A percentile compares a stretch with the other conserved stretches of the same genome.
phyloP scores from a whole-genome alignment of 2,329 filamentous ascomycete species.

The Talaromyces rugulosus region DNA sequence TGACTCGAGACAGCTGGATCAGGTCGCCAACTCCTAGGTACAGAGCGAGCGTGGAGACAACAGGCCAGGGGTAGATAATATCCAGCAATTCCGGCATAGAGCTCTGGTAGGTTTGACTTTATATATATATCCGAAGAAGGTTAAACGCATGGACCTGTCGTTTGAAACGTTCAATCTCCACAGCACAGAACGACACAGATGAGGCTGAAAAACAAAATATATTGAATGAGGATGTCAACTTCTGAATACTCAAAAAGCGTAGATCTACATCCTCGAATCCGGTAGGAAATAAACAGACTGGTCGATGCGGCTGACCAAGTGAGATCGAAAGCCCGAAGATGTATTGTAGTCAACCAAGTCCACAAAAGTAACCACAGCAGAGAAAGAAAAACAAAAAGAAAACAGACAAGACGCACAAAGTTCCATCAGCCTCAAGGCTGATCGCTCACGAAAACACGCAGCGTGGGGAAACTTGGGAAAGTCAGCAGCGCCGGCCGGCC shows the following conservation, averaged over 20 bases:
- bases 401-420: not conserved
- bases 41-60: slow-evolving; percentile 20
- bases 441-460: not conserved
- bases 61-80: slow-evolving; percentile 24
- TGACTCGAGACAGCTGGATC: slow-evolving; percentile 23
- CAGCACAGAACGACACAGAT: not conserved
- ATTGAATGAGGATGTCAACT: not conserved
- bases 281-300: not conserved
- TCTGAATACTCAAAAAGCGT: not conserved
- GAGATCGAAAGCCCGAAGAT: not conserved
- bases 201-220: not conserved
- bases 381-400: not conserved
- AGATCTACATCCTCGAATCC: not conserved
- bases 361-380: not conserved
- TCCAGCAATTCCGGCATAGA: slow-evolving; percentile 18
- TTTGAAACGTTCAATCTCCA: not conserved
- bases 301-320: not conserved
- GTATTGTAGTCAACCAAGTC: not conserved
- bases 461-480: not conserved
- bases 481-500: not conserved
- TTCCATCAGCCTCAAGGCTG: not conserved
- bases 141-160: not conserved
- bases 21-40: slow-evolving; percentile 24
- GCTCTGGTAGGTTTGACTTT: not conserved
- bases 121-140: not conserved